Evolutionary conservation across 441 rosid genomes (phyloP).

Genomic region (Erodium moschatum): DNA sequence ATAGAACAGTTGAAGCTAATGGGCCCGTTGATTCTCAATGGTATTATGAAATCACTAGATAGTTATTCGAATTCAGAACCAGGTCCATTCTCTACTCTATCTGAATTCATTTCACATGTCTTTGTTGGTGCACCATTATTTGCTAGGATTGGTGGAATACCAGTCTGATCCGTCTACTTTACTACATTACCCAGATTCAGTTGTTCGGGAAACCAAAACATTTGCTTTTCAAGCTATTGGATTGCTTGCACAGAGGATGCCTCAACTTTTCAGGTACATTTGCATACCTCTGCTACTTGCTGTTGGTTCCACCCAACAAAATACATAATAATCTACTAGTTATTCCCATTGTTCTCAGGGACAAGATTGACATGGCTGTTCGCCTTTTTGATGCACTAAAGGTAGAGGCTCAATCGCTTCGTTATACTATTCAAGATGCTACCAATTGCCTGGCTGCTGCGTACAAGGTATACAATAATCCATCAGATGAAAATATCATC

Average conservation of each 20-base stretch:
- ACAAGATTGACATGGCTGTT: conserved; percentile 82
- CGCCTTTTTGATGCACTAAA: conserved; percentile 86
- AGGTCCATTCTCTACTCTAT: conserved; percentile 35
- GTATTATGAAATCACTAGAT: conserved; percentile 83
- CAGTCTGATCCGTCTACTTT: conserved; percentile 20
- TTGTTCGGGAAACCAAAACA: conserved; percentile 61
- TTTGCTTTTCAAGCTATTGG: conserved; percentile 93
- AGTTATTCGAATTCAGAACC: conserved; percentile 57
- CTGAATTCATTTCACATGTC: conserved; percentile 10
- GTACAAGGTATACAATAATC: conserved; percentile 51
- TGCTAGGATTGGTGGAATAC: conserved; percentile 10
- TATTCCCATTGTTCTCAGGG: conserved; percentile 41
- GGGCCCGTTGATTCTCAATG: conserved; percentile 86
- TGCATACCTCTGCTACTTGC: conserved; percentile 15
- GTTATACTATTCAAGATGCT: conserved; percentile 76
- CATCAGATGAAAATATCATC: conserved; percentile 7
- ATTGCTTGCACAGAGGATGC: conserved; percentile 77
- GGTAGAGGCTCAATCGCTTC: conserved; percentile 61
- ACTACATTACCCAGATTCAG: conserved; percentile 44
- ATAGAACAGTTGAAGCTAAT: conserved; percentile 76
- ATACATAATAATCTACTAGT: conserved; percentile 12
- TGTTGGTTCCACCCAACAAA: conserved; percentile 17
- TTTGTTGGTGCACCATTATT: conserved; percentile 14
- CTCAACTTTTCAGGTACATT: conserved; percentile 79
- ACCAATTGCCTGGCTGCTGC: conserved; percentile 72